Percentiles rank a stretch among this genome's conserved stretches.
Conservation (phyloP, 345 rosid genomes). For the Corchorus olitorius region DNA sequence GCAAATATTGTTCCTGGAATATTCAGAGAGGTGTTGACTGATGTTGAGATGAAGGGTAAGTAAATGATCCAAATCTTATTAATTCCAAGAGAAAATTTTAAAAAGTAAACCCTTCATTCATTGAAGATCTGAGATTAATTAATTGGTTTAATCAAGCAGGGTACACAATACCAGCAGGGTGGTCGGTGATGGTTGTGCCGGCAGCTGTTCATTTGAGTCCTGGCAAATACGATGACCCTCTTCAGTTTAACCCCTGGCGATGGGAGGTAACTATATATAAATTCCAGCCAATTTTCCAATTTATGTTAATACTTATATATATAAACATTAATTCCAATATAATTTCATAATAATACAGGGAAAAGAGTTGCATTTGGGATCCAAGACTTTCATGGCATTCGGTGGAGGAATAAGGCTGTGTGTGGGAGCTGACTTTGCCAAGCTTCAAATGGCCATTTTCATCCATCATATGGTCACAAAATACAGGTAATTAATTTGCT, state of each 20-base stretch:
- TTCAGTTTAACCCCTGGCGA: conserved; percentile 52
- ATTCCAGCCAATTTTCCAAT: neutral
- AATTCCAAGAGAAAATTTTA: no score
- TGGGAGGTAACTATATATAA: conserved; percentile 31
- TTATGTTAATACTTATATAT: no score
- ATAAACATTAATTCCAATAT: no score
- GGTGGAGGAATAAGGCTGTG: conserved; percentile 52
- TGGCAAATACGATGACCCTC: conserved; percentile 35
- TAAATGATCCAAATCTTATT: neutral
- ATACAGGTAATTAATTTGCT: conserved; percentile 26
- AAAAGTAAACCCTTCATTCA: no score
- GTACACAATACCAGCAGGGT: conserved; percentile 48
- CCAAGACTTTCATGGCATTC: conserved; percentile 49
- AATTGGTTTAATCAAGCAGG: conserved; percentile 14
- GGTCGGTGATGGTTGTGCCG: conserved; percentile 39
- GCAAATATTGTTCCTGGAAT: conserved; percentile 29
- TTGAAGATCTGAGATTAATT: no score
- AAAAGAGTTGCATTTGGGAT: conserved; percentile 32
- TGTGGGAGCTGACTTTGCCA: conserved; percentile 47
- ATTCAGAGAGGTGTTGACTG: conserved; percentile 42
- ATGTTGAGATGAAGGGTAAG: conserved; percentile 41
- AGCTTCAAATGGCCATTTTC: conserved; percentile 21
- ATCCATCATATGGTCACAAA: conserved; percentile 33
- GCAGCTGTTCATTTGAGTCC: conserved; percentile 34
- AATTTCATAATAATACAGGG: conserved; percentile 4